phyloP scores from a whole-genome alignment of 2,329 filamentous ascomycete genomes.

The Fusarium pseudonygamai region DNA sequence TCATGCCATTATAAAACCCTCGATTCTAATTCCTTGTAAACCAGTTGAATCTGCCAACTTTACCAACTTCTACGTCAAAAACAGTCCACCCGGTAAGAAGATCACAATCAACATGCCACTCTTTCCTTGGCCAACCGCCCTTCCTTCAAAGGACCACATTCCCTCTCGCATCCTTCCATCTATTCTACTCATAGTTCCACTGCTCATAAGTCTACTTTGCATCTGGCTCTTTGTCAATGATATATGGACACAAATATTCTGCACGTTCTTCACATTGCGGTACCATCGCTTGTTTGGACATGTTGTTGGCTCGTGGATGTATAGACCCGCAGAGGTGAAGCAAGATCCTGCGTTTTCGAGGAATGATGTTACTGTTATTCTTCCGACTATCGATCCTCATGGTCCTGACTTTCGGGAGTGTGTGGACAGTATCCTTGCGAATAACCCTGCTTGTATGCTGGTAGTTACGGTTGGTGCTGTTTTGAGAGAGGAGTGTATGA shows the following conservation, averaged over 20 bases:
- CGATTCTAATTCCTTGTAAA: neutral
- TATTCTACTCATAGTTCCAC: neutral
- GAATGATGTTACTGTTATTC: conserved; percentile 59
- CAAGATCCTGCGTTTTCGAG: conserved; percentile 45
- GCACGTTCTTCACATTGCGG: conserved; percentile 48
- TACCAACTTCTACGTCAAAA: neutral
- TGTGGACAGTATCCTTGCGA: conserved; percentile 51
- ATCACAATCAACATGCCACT: neutral
- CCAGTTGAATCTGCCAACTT: neutral
- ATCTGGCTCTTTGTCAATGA: conserved; percentile 28
- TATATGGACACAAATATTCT: conserved; percentile 30
- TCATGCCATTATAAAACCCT: neutral
- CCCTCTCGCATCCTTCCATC: conserved; percentile 2
- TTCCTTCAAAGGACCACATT: neutral
- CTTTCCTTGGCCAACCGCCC: neutral
- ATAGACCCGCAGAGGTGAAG: conserved; percentile 47
- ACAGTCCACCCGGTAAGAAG: neutral
- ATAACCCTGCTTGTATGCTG: conserved; percentile 51
- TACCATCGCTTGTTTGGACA: conserved; percentile 59
- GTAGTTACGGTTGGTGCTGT: conserved; percentile 56
- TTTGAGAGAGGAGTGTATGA: conserved; percentile 33
- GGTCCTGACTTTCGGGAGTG: conserved; percentile 54
- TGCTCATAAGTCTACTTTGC: neutral
- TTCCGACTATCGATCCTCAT: conserved; percentile 60
- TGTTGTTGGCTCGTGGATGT: conserved; percentile 52